phyloP scores from a whole-genome alignment of 73 alveolate species.

The Tetrahymena thermophila region DNA sequence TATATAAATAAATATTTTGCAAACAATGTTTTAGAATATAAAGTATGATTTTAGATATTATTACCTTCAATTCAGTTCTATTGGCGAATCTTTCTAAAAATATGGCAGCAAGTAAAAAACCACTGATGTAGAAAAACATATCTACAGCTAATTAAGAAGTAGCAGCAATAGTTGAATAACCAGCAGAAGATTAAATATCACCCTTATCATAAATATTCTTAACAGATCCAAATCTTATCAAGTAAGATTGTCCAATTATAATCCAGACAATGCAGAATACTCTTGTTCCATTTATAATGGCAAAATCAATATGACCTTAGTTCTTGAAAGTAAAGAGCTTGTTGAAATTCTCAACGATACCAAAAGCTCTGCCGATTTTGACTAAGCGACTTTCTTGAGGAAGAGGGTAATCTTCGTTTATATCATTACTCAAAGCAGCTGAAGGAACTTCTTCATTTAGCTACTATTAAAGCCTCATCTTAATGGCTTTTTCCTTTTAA shows the following conservation, averaged over 20 bases:
- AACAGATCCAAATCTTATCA: background rate
- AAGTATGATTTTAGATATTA: background rate
- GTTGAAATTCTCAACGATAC: background rate
- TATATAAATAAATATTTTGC: no score
- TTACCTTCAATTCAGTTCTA: background rate
- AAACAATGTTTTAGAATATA: no score
- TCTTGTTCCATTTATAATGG: background rate
- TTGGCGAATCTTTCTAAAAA: background rate
- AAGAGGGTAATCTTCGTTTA: background rate
- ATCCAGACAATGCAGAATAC: background rate
- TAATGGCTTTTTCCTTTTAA: background rate
- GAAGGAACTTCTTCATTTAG: background rate
- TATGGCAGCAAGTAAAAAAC: background rate
- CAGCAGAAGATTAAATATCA: background rate
- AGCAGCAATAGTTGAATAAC: background rate
- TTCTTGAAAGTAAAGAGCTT: background rate
- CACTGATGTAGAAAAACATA: background rate
- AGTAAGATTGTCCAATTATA: background rate
- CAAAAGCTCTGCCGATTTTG: background rate
- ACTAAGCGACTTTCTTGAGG: background rate
- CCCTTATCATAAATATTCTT: background rate
- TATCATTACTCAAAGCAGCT: background rate
- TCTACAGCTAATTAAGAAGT: background rate
- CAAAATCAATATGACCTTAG: background rate
- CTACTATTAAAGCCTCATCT: background rate